Conservation (phyloP, 1,139 yeast genomes). For the Taphrina deformans region DNA sequence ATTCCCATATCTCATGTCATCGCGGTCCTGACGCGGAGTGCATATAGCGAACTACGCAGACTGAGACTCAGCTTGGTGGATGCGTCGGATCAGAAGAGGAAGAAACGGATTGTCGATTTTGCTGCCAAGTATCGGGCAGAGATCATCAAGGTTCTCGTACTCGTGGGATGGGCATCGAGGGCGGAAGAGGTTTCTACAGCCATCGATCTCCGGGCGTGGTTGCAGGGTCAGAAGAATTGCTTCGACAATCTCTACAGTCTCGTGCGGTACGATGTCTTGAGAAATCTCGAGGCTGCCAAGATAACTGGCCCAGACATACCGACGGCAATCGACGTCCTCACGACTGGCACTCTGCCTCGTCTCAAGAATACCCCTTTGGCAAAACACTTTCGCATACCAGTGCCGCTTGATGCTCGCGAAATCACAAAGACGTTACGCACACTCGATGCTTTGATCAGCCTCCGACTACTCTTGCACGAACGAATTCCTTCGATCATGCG, state of each 20-base stretch:
- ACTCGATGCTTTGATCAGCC: constrained; percentile 69
- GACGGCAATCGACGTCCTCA: constrained; percentile 81
- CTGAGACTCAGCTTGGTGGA: constrained; percentile 61
- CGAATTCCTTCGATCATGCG: constrained; percentile 50
- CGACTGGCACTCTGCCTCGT: constrained; percentile 53
- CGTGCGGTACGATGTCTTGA: constrained; percentile 56
- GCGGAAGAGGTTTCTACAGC: constrained; percentile 68
- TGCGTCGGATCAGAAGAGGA: constrained; percentile 62
- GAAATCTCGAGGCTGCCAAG: constrained; percentile 69
- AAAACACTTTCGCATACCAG: constrained; percentile 47
- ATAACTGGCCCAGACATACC: constrained; percentile 84
- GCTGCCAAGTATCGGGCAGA: constrained; percentile 75
- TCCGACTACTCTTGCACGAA: constrained; percentile 67
- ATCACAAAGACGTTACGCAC: constrained; percentile 65
- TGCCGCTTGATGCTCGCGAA: constrained; percentile 56
- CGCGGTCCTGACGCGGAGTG: constrained; percentile 60
- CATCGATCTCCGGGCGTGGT: constrained; percentile 85
- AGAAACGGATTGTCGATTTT: constrained; percentile 65
- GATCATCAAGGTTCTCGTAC: constrained; percentile 75
- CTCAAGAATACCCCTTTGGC: constrained; percentile 18
- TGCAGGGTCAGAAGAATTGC: constrained; percentile 74
- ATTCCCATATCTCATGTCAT: constrained; percentile 62
- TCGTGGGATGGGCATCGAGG: constrained; percentile 81
- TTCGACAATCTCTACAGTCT: constrained; percentile 65
- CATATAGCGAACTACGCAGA: constrained; percentile 64